Conservation (phyloP, 2,329 filamentous ascomycete genomes). For the Penicillium brasilianum region DNA sequence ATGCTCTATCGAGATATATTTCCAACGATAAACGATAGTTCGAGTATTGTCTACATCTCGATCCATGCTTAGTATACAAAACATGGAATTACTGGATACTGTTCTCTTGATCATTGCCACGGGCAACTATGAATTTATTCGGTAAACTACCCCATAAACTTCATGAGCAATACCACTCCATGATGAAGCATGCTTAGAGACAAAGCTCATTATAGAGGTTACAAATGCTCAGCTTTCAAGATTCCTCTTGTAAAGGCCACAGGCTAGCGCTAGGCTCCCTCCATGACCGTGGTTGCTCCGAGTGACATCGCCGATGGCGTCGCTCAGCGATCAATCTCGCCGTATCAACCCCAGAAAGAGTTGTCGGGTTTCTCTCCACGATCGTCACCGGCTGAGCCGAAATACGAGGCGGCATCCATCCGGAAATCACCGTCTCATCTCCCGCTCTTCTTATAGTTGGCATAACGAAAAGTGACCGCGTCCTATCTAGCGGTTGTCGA, state of each 20-base stretch:
- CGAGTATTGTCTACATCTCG: no score
- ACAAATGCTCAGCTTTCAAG: neutral
- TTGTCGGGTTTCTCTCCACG: neutral
- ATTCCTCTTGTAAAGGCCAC: conserved; percentile 44
- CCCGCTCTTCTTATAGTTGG: conserved; percentile 31
- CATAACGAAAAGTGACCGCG: conserved; percentile 37
- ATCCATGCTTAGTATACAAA: no score
- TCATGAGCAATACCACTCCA: neutral
- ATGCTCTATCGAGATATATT: no score
- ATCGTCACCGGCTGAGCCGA: conserved; percentile 11
- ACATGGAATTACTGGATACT: no score
- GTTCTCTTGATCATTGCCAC: no score
- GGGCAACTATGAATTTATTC: no score
- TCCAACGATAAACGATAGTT: no score
- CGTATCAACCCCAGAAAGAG: conserved; percentile 11
- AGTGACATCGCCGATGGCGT: conserved; percentile 44
- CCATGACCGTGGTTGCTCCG: conserved; percentile 46
- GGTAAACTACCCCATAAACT: no score
- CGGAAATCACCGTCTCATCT: conserved; percentile 29
- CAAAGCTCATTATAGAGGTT: neutral
- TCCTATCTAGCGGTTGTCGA: conserved; percentile 39
- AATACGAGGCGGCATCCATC: conserved; percentile 24
- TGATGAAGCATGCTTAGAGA: neutral
- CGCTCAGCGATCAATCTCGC: conserved; percentile 26
- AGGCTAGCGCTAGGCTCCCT: conserved; percentile 41